Evolutionary conservation across 768 basidiomycete genomes (phyloP), one percentile per base, ranked within the genome.

Genomic region (Gloeostereum incarnatum): DNA sequence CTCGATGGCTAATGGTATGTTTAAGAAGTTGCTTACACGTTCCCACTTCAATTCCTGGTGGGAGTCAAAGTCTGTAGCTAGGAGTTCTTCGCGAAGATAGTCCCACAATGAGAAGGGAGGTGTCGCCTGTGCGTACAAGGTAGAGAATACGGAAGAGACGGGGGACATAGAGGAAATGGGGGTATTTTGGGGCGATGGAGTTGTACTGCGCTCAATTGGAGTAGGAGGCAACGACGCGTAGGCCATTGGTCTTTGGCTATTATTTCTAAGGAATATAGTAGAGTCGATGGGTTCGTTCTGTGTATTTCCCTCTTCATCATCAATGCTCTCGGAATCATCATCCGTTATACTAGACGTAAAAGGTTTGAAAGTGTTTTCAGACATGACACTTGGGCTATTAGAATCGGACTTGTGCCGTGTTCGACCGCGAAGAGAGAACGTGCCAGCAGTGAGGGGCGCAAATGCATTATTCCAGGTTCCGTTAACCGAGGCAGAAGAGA

Each of bases 41-140:
- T 98, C 94, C 85, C 91, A 90, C 58, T 92, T 92, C 48, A 89
- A 65, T 53, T 92, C 91, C 49, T 94, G 89, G 46, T 91, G 88
- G 0, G 85, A 89, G 57, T 94, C 90, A 54, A 90, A 88, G 59
- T 94, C 89, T n/a, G 87, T 91, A 1, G 85, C 88, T 6, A 92
- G 62, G 5, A 93, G 67, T 50, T 94, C 91, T 52, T 92, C 88
- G 10, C 81, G 66, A 16, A 94, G 69, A 56, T 94, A 93, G 45
- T 93, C 91, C 91, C 91, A 94, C 16, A 94, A 53, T 3, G 89
- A 89, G 55, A 88, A 89, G 3, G 86, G 76, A 3, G 57, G 54
- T 35, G 53, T 51, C 27, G 43, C 43, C 27, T 45, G 46, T 18
- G 43, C 21, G 18, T 43, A 48, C 40, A 26, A 40, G 21, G 29